These are phyloP conservation scores for Parascedosporium putredinis DNA, from an alignment of 2,329 filamentous ascomycete species.

Conservation along the genomic window DNA sequence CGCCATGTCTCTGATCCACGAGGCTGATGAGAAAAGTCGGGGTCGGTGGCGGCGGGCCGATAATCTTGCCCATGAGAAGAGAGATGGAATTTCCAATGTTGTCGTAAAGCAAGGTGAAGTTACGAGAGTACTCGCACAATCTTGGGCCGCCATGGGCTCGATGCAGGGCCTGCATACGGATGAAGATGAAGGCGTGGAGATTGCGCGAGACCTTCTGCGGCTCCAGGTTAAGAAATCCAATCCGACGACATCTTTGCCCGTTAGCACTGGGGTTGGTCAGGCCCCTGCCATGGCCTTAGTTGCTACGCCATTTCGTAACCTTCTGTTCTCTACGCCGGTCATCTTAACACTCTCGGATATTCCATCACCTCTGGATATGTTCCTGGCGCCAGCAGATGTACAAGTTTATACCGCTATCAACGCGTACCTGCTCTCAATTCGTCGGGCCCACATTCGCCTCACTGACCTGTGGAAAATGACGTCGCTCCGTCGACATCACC, in stretches of 20 bases:
- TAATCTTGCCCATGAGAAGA: constrained; percentile 45
- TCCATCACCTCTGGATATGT: constrained; percentile 73
- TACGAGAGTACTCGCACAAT: constrained; percentile 61
- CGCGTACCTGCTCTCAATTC: constrained; percentile 75
- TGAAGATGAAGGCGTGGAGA: constrained; percentile 74
- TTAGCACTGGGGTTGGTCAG: constrained; percentile 21
- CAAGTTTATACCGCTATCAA: constrained; percentile 76
- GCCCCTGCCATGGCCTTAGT: constrained; percentile 25
- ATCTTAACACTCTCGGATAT: constrained; percentile 60
- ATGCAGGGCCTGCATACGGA: constrained; percentile 60
- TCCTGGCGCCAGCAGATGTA: constrained; percentile 67
- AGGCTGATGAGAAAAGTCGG: constrained; percentile 73
- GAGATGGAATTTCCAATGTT: constrained; percentile 37
- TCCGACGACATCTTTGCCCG: constrained; percentile 25
- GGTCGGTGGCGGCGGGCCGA: constrained; percentile 59
- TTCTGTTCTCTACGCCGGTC: constrained; percentile 71
- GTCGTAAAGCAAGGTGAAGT: constrained; percentile 83
- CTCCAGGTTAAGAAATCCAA: constrained; percentile 49
- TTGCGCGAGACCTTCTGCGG: constrained; percentile 66
- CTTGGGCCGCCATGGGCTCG: constrained; percentile 71
- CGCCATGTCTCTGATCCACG: constrained; percentile 71
- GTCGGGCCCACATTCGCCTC: constrained; percentile 74
- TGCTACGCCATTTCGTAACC: constrained; percentile 59
- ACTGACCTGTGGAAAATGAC: constrained; percentile 81
- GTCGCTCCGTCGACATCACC: constrained; percentile 65